These are phyloP conservation scores for Veloboletus limbatus DNA, from an alignment of 1,284 basidiomycete species.

Conservation along the genomic window DNA sequence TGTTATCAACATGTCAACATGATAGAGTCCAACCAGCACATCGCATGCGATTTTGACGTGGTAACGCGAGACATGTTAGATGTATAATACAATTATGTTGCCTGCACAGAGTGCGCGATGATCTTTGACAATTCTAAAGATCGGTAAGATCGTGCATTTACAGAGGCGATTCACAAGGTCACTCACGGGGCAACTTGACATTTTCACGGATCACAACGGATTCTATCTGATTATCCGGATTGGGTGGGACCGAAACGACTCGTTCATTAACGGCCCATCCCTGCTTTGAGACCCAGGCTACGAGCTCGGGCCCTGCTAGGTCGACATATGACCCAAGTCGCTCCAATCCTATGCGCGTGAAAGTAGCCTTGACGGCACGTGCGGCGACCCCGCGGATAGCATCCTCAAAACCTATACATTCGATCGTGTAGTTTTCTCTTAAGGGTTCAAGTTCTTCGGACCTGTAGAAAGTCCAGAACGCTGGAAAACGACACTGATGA, in stretches of 20 bases:
- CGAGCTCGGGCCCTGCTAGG: conserved; percentile 63
- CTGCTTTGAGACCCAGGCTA: conserved; percentile 62
- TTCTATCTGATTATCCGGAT: conserved; percentile 94
- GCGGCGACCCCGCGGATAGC: conserved; percentile 74
- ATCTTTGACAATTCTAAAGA: conserved; percentile 78
- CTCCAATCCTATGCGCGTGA: conserved; percentile 69
- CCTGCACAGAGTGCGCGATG: conserved; percentile 65
- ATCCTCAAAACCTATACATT: conserved; percentile 79
- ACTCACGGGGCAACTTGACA: conserved; percentile 85
- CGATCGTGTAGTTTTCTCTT: conserved; percentile 81
- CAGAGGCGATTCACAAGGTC: conserved; percentile 1
- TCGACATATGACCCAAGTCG: conserved; percentile 74
- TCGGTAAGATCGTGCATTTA: conserved; percentile 2
- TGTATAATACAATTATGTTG: conserved; percentile 27
- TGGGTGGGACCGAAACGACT: conserved; percentile 73
- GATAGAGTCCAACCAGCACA: background rate
- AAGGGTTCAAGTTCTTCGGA: conserved; percentile 68
- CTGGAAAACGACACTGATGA: conserved; percentile 85
- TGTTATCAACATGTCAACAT: background rate
- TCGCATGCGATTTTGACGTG: conserved; percentile 4
- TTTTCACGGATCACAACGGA: conserved; percentile 91
- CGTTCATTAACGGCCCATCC: conserved; percentile 76
- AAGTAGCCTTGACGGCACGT: conserved; percentile 75
- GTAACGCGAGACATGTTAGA: background rate
- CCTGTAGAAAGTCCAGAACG: conserved; percentile 79